These are phyloP conservation scores for Eimeria necatrix DNA, from an alignment of 169 alveolate species.

Conservation along the genomic window DNA sequence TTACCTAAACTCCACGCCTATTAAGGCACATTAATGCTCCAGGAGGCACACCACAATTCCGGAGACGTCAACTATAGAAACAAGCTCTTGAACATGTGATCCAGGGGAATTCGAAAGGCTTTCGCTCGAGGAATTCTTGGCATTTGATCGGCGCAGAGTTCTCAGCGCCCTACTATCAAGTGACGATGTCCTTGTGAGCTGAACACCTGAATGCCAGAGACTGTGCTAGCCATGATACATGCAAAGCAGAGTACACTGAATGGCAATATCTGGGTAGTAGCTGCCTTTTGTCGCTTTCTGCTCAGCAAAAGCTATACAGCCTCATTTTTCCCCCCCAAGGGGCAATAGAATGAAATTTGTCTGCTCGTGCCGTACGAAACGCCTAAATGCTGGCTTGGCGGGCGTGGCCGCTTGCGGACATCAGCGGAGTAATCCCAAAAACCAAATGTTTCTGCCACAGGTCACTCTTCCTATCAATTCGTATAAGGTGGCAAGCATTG, in stretches of 20 bases:
- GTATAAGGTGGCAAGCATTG: too few relatives aligned
- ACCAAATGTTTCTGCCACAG: too few relatives aligned
- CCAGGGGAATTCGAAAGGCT: constrained; percentile 37
- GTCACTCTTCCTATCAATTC: too few relatives aligned
- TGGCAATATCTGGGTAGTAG: neutral
- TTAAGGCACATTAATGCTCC: too few relatives aligned
- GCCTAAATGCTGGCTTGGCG: too few relatives aligned
- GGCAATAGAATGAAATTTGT: neutral
- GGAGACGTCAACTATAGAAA: neutral
- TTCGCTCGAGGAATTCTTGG: constrained; percentile 59
- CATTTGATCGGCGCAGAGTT: constrained; percentile 62
- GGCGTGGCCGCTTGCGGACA: too few relatives aligned
- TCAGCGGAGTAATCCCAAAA: too few relatives aligned
- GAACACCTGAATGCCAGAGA: neutral
- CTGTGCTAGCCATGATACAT: neutral
- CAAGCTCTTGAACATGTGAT: neutral
- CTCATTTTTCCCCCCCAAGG: constrained; percentile 51
- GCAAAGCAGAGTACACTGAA: neutral
- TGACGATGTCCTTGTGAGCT: constrained; percentile 61
- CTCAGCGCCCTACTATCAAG: constrained; percentile 30
- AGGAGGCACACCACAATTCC: too few relatives aligned
- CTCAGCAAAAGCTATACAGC: constrained; percentile 46
- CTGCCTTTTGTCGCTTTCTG: neutral
- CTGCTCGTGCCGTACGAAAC: neutral
- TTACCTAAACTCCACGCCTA: too few relatives aligned